Percentiles rank a stretch among this genome's conserved stretches.
phyloP scores from a whole-genome alignment of 2,329 filamentous ascomycete species.

The Fusarium sp. region DNA sequence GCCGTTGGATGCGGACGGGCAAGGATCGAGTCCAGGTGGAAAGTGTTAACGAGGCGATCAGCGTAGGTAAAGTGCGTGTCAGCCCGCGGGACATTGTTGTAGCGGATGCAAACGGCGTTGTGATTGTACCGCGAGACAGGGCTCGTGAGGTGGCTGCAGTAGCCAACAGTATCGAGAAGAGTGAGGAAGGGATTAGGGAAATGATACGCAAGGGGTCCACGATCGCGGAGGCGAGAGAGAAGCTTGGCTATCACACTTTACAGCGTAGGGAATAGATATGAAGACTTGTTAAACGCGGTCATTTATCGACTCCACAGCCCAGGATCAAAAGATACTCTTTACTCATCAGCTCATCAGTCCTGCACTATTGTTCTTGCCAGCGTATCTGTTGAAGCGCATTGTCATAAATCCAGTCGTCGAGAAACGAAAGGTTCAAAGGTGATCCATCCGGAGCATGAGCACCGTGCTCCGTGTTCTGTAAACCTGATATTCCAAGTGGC shows the following conservation, averaged over 20 bases:
- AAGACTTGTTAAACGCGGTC: no score
- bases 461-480: no score
- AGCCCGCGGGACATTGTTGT: constrained; percentile 3
- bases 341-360: no score
- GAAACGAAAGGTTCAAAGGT: no score
- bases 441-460: no score
- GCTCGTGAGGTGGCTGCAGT: constrained; percentile 1
- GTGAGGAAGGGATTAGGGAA: not conserved
- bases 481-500: no score
- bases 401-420: no score
- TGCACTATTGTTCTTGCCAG: no score
- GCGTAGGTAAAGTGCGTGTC: not conserved
- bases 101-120: constrained; percentile 5
- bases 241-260: constrained; percentile 1
- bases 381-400: no score
- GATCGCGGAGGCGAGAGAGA: not conserved
- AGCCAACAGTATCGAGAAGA: not conserved
- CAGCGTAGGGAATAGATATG: not conserved
- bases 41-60: not conserved
- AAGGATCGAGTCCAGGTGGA: not conserved
- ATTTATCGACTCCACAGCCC: no score
- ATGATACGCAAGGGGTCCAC: not conserved
- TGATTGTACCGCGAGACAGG: not conserved
- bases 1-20: constrained; percentile 2
- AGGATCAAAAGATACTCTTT: no score